phyloP scores from a whole-genome alignment of 345 rosid species.

The Brassica napus region DNA sequence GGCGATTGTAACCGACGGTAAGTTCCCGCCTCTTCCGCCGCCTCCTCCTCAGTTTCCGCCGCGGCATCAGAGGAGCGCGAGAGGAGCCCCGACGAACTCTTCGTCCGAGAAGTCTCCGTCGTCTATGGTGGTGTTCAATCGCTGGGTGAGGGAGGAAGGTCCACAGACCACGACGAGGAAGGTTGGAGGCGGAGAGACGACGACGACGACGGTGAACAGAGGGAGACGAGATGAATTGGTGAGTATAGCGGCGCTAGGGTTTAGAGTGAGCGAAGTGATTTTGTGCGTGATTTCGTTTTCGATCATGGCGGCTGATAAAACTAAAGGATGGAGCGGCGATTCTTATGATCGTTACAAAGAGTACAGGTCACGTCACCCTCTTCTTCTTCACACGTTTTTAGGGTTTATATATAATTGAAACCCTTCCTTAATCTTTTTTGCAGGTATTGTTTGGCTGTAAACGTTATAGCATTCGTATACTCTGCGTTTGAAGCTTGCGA shows the following conservation, averaged over 20 bases:
- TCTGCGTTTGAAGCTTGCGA: constrained; percentile 73
- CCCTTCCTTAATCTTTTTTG: not conserved
- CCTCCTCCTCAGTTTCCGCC: constrained; percentile 39
- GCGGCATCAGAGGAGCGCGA: constrained; percentile 23
- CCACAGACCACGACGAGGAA: constrained; percentile 37
- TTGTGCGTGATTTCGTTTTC: constrained; percentile 90
- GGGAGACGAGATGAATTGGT: constrained; percentile 43
- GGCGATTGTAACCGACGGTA: constrained; percentile 55
- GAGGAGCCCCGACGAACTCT: constrained; percentile 16
- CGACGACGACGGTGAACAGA: constrained; percentile 38
- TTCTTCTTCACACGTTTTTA: not conserved
- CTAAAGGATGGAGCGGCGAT: constrained; percentile 98
- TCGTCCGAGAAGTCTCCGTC: constrained; percentile 33
- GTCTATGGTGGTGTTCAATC: constrained; percentile 41
- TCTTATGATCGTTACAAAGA: constrained; percentile 92
- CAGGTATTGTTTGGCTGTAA: constrained; percentile 86
- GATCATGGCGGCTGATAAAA: constrained; percentile 93
- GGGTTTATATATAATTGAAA: not conserved
- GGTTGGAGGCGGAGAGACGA: constrained; percentile 38
- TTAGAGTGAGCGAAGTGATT: constrained; percentile 62
- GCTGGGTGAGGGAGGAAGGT: constrained; percentile 51
- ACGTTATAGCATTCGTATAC: constrained; percentile 73
- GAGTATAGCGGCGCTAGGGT: constrained; percentile 56
- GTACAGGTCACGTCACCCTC: constrained; percentile 55
- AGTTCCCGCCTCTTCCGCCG: constrained; percentile 44